Evolutionary conservation across 2,329 filamentous ascomycete species (phyloP), one percentile per base, ranked within the genome.

Genomic region (Aspergillus cejpii): DNA sequence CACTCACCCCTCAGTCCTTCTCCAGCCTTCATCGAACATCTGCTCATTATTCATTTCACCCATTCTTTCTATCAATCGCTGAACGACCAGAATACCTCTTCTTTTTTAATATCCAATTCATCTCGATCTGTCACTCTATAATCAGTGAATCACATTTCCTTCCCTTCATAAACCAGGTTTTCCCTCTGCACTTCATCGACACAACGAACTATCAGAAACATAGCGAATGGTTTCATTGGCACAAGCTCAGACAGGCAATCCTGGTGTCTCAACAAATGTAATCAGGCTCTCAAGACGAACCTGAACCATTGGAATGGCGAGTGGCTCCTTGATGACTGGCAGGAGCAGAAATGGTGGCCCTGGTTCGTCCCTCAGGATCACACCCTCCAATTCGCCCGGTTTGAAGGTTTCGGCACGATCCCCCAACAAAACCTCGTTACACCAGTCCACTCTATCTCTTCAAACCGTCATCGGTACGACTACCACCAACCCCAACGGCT

Each of bases 381-480:
- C 87, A 45, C 86, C 88, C 44, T 83, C 85, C 48, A 87, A 81
- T 64, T 89, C 87, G 46, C 86, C 87, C 44, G 83, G 79, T 59
- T 64, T 81, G 38, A 74, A 75, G 47, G 78, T 81, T 29, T 76
- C 79, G 26, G 70, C 78, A 14, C 79, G 83, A 61, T 84, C 85
- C 39, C 80, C 84, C 23, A 67, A 70, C 53, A 80, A 76, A 60
- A 51, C 69, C 24, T 57, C 66, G 2, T 50, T 53, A 36, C 64
- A 67, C 44, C 64, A 69, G 52, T 62, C 72, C 53, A 71, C 67
- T 31, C 75, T 96, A 36, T 84, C 84, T 29, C 74, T 96, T 50
- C 84, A 83, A 64, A 82, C 87, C 51, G 88, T 97, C 45, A 85
- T 97, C 59, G 92, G 92, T 37, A 94, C 90, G 19, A 97, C 91